phyloP scores from a whole-genome alignment of 768 basidiomycete genomes.

The Gloeostereum incarnatum region DNA sequence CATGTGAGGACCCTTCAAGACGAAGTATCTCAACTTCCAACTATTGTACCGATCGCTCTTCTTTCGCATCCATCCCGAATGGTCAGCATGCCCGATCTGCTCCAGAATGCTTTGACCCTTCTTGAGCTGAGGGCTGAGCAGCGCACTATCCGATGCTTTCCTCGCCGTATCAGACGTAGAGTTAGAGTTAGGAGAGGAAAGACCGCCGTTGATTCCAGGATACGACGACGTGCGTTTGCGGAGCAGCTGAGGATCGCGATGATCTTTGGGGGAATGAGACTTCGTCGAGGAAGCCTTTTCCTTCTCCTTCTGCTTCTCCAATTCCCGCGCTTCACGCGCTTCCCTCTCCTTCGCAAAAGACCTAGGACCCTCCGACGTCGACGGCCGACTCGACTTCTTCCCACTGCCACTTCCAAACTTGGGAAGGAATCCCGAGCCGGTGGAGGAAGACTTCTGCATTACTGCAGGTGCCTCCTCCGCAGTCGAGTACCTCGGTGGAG shows the following conservation, averaged over 20 bases:
- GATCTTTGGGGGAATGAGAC: conserved; percentile 10
- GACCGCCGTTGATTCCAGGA: conserved; percentile 10
- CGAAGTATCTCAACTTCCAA: conserved; percentile 90
- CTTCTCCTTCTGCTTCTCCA: conserved; percentile 17
- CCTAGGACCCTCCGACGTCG: conserved; percentile 26
- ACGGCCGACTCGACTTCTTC: conserved; percentile 32
- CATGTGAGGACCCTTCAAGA: conserved; percentile 86
- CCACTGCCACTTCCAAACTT: conserved; percentile 30
- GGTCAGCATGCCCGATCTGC: conserved; percentile 87
- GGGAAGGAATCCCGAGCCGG: conserved; percentile 30
- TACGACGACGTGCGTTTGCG: conserved; percentile 46
- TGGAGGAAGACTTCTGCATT: conserved; percentile 30
- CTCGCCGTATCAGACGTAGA: not conserved
- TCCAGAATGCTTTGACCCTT: conserved; percentile 67
- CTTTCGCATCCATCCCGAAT: conserved; percentile 93
- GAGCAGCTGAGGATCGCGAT: conserved; percentile 29
- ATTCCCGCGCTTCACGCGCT: conserved; percentile 14
- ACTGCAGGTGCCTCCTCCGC: conserved; percentile 7
- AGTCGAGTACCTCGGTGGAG: conserved; percentile 65
- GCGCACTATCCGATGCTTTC: too few relatives aligned
- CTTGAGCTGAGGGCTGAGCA: conserved; percentile 7
- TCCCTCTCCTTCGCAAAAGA: conserved; percentile 16
- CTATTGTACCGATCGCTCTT: conserved; percentile 86
- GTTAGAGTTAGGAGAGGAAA: conserved; percentile 16
- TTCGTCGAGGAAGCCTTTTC: conserved; percentile 1